Base-by-base conservation (phyloP, 2,329 filamentous ascomycete species). In the Diaporthe ilicicola region DNA sequence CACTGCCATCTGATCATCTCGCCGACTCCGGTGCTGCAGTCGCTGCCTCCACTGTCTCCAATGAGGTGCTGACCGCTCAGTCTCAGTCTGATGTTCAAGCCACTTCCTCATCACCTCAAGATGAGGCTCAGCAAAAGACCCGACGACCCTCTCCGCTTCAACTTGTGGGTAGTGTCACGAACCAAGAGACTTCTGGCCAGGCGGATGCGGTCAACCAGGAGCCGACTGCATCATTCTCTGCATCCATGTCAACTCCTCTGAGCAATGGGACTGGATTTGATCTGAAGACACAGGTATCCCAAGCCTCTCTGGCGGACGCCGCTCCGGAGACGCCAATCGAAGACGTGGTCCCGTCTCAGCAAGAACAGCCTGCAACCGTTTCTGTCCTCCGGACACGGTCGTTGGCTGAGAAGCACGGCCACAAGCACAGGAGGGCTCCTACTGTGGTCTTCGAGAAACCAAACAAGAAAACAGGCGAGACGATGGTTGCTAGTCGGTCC, bases 391-490 rank as follows among this genome's bases (percentile, higher is more conserved):
- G 69, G 22, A 53, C 53, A 19, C 68, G 69, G 34, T 50, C 55
- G 19, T 42, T 73, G 39, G 69, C 69, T 10, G 69, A 73, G 51
- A 69, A 67, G 39, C 59, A 56, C 15, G 56, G 69, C 3, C 69
- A 64, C 22, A 71, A 69, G 37, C 92, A 90, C 76, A 90, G 86
- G 73, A 92, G 92, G 75, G 84, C 92, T 17, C 94, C 92, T 1
- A 93, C 90, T 0, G 93, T 96, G 4, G 87, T 95, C 0, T 96
- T 97, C 78, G 91, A 92, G 3, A 94, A 93, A 76, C 89, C 90
- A 69, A 83, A 83, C 1, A 84, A 84, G 74, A 84, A 83, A 56
- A 75, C 81, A 24, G 81, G 85, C 17, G 87, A 89, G 44, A 87
- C 86, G 27, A 75, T 86, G 4, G 78, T 84, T 19, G 74, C 82